phyloP scores from a whole-genome alignment of 1,139 yeast species.

The Saccharomyces hybrid region DNA sequence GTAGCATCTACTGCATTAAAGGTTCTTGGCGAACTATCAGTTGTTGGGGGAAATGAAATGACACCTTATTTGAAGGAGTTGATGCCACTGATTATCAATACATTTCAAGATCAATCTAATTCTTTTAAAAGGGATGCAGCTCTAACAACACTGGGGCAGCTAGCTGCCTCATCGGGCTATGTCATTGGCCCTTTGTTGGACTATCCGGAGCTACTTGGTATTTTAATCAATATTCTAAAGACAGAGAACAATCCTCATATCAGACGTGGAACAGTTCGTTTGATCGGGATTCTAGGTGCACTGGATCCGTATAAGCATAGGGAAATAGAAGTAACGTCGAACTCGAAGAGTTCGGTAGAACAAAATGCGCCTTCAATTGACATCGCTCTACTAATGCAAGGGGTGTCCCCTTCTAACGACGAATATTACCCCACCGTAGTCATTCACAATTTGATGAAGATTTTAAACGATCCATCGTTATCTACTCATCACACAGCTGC shows the following conservation, averaged over 20 bases:
- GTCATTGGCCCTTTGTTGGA: slow-evolving; percentile 93
- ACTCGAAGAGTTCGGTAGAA: slow-evolving; percentile 58
- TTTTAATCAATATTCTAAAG: slow-evolving; percentile 71
- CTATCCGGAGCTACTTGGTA: slow-evolving; percentile 80
- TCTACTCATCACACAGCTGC: too few relatives aligned
- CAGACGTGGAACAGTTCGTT: slow-evolving; percentile 78
- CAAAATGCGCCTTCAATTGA: slow-evolving; percentile 88
- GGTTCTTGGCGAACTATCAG: slow-evolving; percentile 86
- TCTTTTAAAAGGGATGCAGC: slow-evolving; percentile 85
- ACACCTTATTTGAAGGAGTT: slow-evolving; percentile 61
- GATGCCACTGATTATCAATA: slow-evolving; percentile 82
- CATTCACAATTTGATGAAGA: too few relatives aligned
- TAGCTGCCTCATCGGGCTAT: slow-evolving; percentile 86
- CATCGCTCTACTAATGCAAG: slow-evolving; percentile 82
- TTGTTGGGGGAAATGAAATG: slow-evolving; percentile 84
- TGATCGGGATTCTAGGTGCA: slow-evolving; percentile 91
- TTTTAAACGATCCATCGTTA: too few relatives aligned
- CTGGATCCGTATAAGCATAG: slow-evolving; percentile 93
- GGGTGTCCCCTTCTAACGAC: slow-evolving; percentile 88
- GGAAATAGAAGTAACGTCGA: slow-evolving; percentile 71
- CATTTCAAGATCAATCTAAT: slow-evolving; percentile 88
- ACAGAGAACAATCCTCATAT: slow-evolving; percentile 69
- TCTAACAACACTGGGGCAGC: slow-evolving; percentile 74
- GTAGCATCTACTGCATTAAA: slow-evolving; percentile 81
- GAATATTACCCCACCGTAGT: slow-evolving; percentile 96